phyloP scores from a whole-genome alignment of 495 filamentous ascomycete species.

The Penicillium salamii region DNA sequence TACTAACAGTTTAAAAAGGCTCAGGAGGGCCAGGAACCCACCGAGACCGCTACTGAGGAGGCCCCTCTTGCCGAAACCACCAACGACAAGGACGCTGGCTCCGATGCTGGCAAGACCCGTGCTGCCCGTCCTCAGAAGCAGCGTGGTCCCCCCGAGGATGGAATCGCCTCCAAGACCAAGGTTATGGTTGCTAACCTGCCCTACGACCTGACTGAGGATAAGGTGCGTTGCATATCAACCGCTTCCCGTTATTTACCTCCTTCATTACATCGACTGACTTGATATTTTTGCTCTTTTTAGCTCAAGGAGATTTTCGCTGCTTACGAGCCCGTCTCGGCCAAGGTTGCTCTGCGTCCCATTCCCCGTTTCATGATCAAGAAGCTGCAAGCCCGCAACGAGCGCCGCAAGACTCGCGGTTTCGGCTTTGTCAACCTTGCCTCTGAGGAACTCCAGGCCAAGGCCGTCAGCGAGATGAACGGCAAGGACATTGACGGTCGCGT shows the following conservation, averaged over 20 bases:
- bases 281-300: constrained; percentile 40
- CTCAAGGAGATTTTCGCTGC: constrained; percentile 93
- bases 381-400: constrained; percentile 94
- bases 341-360: constrained; percentile 97
- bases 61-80: constrained; percentile 58
- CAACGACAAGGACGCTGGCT: constrained; percentile 55
- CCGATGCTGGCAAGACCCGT: constrained; percentile 47
- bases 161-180: constrained; percentile 98
- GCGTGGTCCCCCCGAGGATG: constrained; percentile 95
- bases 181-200: constrained; percentile 99
- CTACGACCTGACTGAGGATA: constrained; percentile 96
- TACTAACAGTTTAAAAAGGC: constrained; percentile 15
- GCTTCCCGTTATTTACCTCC: not conserved
- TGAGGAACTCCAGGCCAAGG: constrained; percentile 95
- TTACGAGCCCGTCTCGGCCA: constrained; percentile 88
- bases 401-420: constrained; percentile 98
- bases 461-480: constrained; percentile 96
- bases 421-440: constrained; percentile 95
- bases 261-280: constrained; percentile 12
- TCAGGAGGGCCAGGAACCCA: constrained; percentile 29
- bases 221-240: constrained; percentile 63
- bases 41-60: constrained; percentile 51
- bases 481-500: constrained; percentile 97
- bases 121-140: constrained; percentile 55
- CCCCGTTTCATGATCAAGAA: constrained; percentile 99